These are phyloP conservation scores for Ophiostoma triangulosporum DNA, from an alignment of 2,329 filamentous ascomycete genomes.

Conservation along the genomic window DNA sequence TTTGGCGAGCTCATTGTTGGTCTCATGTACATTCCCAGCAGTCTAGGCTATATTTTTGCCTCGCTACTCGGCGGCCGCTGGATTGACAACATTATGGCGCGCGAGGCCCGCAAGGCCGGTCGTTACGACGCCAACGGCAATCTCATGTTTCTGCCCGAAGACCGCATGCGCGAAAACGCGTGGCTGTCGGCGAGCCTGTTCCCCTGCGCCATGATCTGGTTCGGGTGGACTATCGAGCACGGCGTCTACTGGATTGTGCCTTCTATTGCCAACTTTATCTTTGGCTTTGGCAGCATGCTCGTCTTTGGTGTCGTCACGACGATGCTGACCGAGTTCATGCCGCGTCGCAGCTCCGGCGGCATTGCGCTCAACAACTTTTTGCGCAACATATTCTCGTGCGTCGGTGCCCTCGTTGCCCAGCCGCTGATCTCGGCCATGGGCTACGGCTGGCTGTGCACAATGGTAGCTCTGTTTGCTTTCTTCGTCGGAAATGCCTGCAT, in stretches of 20 bases:
- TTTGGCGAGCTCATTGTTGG: slow-evolving; percentile 58
- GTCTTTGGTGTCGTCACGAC: slow-evolving; percentile 63
- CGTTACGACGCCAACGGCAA: slow-evolving; percentile 54
- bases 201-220: slow-evolving; percentile 57
- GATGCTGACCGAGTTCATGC: slow-evolving; percentile 78
- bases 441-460: slow-evolving; percentile 64
- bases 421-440: slow-evolving; percentile 60
- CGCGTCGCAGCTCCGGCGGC: slow-evolving; percentile 52
- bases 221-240: slow-evolving; percentile 59
- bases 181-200: slow-evolving; percentile 62
- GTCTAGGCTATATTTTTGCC: slow-evolving; percentile 56
- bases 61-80: slow-evolving; percentile 60
- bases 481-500: slow-evolving; percentile 44
- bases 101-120: slow-evolving; percentile 56
- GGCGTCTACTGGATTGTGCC: slow-evolving; percentile 52
- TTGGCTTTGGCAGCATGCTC: slow-evolving; percentile 67
- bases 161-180: slow-evolving; percentile 71
- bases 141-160: slow-evolving; percentile 59
- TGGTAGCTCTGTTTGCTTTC: slow-evolving; percentile 37
- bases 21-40: slow-evolving; percentile 62
- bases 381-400: slow-evolving; percentile 63
- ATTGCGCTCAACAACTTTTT: slow-evolving; percentile 75
- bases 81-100: slow-evolving; percentile 70
- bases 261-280: slow-evolving; percentile 55
- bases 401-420: slow-evolving; percentile 55